Percentiles rank a stretch among this genome's conserved stretches.
Evolutionary conservation across 345 rosid genomes (phyloP).

Genomic region (Camelina neglecta): DNA sequence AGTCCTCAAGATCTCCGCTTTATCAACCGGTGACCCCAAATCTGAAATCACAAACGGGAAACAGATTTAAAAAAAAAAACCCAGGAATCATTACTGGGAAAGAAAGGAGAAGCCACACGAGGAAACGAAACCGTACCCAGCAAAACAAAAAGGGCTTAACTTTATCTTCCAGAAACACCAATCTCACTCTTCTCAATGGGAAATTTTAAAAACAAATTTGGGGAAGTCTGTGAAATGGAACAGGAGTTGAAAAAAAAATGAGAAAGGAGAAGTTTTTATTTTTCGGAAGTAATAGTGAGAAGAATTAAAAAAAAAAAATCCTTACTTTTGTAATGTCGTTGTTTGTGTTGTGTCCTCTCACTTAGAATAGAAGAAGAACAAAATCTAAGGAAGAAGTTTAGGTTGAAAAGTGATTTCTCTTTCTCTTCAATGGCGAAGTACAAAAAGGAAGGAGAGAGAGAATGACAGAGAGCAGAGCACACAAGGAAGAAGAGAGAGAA

Average conservation of each 20-base stretch:
- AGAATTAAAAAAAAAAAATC: not conserved
- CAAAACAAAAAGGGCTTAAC: constrained; percentile 14
- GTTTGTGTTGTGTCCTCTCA: constrained; percentile 20
- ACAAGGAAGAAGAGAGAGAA: constrained; percentile 2
- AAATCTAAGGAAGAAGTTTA: constrained; percentile 13
- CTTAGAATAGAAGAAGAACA: constrained; percentile 19
- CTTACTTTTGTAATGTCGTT: constrained; percentile 14
- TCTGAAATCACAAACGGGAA: constrained; percentile 35
- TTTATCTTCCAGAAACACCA: constrained; percentile 17
- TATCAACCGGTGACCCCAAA: not conserved
- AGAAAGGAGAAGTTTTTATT: constrained; percentile 14
- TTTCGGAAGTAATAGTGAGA: no score
- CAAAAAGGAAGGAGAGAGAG: constrained; percentile 13
- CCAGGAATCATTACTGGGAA: constrained; percentile 21
- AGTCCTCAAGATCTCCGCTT: constrained; percentile 46
- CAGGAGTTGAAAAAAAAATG: not conserved
- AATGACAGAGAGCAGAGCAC: constrained; percentile 33
- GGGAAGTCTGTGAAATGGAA: not conserved
- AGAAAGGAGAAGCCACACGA: not conserved
- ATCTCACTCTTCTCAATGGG: constrained; percentile 14
- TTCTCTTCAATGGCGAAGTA: constrained; percentile 36
- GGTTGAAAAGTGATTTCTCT: constrained; percentile 37
- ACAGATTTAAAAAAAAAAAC: constrained; percentile 10
- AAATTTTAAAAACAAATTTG: not conserved
- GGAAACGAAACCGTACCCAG: constrained; percentile 31